A percentile compares a stretch with the other conserved stretches of the same genome.
phyloP scores from a whole-genome alignment of 371 early-diverging fungal genomes.

The Saksenaea vasiformis region DNA sequence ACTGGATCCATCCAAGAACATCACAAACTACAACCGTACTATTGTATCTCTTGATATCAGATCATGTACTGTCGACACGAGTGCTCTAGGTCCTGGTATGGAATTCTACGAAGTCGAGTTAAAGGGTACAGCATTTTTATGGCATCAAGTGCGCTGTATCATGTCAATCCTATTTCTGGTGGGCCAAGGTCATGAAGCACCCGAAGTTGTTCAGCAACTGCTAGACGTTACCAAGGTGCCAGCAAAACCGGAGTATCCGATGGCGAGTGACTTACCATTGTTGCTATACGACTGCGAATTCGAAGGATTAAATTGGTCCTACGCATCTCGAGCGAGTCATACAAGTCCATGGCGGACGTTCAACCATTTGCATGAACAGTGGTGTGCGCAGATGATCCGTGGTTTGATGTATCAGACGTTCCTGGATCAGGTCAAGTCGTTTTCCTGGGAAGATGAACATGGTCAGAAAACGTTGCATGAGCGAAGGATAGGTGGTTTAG shows the following conservation, averaged over 20 bases:
- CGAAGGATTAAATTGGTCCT: constrained; percentile 58
- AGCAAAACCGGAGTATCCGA: constrained; percentile 45
- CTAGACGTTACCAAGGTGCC: constrained; percentile 35
- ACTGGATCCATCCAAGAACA: constrained; percentile 83
- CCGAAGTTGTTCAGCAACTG: constrained; percentile 40
- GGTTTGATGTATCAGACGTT: constrained; percentile 32
- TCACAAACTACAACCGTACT: constrained; percentile 72
- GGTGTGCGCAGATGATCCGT: constrained; percentile 55
- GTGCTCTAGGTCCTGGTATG: constrained; percentile 17
- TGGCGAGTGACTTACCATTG: constrained; percentile 87
- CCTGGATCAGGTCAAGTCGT: background rate
- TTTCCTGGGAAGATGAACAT: constrained; percentile 12
- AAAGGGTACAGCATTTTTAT: constrained; percentile 88
- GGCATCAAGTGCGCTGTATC: constrained; percentile 98
- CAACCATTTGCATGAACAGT: constrained; percentile 50
- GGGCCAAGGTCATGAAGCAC: constrained; percentile 59
- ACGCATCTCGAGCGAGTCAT: constrained; percentile 23
- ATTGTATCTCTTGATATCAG: constrained; percentile 70
- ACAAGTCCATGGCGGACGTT: constrained; percentile 28
- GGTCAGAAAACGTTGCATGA: background rate
- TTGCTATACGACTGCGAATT: constrained; percentile 90
- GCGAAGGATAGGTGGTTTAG: constrained; percentile 4
- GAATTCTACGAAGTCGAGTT: constrained; percentile 71
- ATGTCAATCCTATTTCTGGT: constrained; percentile 88
- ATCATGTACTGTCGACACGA: constrained; percentile 33